Evolutionary conservation across 208 protist genomes (phyloP), one percentile per base, ranked within the genome.

Genomic region (Acanthamoeba triangularis): DNA sequence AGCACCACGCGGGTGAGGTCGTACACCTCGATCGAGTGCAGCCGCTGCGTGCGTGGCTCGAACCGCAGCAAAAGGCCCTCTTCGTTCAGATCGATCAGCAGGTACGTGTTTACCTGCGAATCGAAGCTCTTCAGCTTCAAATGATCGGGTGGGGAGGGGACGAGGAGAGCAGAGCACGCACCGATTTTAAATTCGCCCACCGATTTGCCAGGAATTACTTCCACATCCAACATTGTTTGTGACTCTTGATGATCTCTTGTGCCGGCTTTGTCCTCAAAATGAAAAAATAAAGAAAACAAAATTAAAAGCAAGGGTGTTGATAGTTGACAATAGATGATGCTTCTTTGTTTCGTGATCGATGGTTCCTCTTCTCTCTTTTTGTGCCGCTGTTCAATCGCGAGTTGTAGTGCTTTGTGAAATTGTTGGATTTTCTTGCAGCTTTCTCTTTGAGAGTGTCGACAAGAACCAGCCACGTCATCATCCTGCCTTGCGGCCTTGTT

Each of bases 141-240:
- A 54, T 11, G 49, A 18, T 11, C 14, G 49, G 49, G 49, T 54
- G 49, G 49, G 49, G 49, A 18, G 49, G 14, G 14, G 6, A 54
- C 49, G 49, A 54, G 49, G 72, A 37, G 72, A 44, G 10, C 11
- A 74, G 35, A 61, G 20, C 16, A n/a, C 59, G 33, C 76, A 93
- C 87, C 87, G 35, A 93, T 93, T 47, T 54, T 93, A 10, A 93
- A 93, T n/a, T 93, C 87, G 59, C 87, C 87, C 59, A 93, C 41
- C 5, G 87, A 93, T 74, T 93, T 74, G 41, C 87, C 56, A 25
- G 87, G 87, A 7, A 93, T 41, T 7, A 93, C 87, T 14, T 93
- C 87, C 20, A 93, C 87, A 35, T 93, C 87, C 63, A 93, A n/a
- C 59, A 65, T 65, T 65, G 11, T 23, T 8, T 10, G 7, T 5